These are phyloP conservation scores for Blastocrithidia nonstop DNA, from an alignment of 208 protist genomes.

Conservation along the genomic window DNA sequence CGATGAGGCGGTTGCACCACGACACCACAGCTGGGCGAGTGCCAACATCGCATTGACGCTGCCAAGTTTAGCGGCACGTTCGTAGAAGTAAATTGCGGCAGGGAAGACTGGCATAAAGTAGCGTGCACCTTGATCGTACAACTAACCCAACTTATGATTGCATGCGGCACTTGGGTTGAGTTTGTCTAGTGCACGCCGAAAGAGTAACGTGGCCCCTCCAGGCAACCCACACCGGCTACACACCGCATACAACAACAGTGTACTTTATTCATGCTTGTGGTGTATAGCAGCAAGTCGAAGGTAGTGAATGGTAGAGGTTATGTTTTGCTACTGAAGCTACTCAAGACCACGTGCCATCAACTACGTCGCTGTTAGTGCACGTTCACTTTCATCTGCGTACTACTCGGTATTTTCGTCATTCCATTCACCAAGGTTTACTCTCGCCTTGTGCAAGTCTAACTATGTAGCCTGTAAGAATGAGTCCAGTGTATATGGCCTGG, in stretches of 20 bases:
- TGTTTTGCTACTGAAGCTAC: conserved; percentile 47
- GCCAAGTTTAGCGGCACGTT: conserved; percentile 70
- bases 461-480: conserved; percentile 45
- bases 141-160: conserved; percentile 68
- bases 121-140: conserved; percentile 69
- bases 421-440: conserved; percentile 59
- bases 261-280: conserved; percentile 73
- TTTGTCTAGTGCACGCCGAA: conserved; percentile 65
- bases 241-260: conserved; percentile 59
- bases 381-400: conserved; percentile 57
- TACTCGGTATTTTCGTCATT: conserved; percentile 46
- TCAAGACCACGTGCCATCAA: conserved; percentile 55
- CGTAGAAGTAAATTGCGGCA: conserved; percentile 77
- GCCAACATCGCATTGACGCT: conserved; percentile 73
- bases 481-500: conserved; percentile 32
- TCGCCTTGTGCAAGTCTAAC: conserved; percentile 66
- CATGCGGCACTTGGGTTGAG: conserved; percentile 27
- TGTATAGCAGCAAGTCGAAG: conserved; percentile 79
- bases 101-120: conserved; percentile 79
- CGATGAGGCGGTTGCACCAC: conserved; percentile 44
- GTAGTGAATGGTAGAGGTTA: conserved; percentile 55
- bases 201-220: conserved; percentile 47
- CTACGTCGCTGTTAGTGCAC: conserved; percentile 36
- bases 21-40: conserved; percentile 69
- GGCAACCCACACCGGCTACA: conserved; percentile 63